Base-by-base conservation (phyloP, 192 early-diverging fungal genomes). In the Podila minutissima region DNA sequence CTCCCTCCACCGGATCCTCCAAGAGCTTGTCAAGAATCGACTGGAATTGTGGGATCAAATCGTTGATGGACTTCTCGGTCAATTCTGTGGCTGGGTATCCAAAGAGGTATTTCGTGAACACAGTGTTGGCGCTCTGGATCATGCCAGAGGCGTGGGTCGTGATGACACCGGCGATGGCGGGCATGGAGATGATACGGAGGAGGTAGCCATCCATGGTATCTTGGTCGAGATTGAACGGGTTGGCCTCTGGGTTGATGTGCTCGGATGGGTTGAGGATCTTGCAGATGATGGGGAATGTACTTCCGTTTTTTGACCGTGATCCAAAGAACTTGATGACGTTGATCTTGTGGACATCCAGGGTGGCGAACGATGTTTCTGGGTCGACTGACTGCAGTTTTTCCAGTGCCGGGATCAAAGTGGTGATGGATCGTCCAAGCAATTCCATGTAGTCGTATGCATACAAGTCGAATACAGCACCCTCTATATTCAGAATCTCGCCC, bases 61-160 rank as follows among this genome's bases (percentile, higher is more conserved):
- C 74, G 26, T 83, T 72, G 66, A 92, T 89, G 26, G 85, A 75
- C 20, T 84, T 86, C 49, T 87, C 86, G 0, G 87, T 86, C 19
- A 90, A 59, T 11, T 79, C 87, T 24, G 83, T 72, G 4, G 85
- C 64, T 9, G 74, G 61, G 66, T 84, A 85, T 53, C 91, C 91
- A 82, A 92, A 92, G 12, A 92, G 68, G 59, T 91, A 91, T 71
- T 90, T 91, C 12, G 87, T 86, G 58, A 90, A 88, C 4, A 87
- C 88, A 3, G 86, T 69, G 73, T 88, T 92, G 64, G 82, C 86
- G 20, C 84, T 84, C 48, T 90, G 88, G 29, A 92, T 88, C 20
- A 82, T 32, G 0, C 91, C 90, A 38, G 74, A 70, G n/a, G 72
- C 62, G 53, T 86, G 82, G 5, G 84, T 66, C 4, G 89, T 90